A percentile compares a stretch with the other conserved stretches of the same genome.
phyloP scores from a whole-genome alignment of 2,329 filamentous ascomycete species.

The Aureobasidium sp. region DNA sequence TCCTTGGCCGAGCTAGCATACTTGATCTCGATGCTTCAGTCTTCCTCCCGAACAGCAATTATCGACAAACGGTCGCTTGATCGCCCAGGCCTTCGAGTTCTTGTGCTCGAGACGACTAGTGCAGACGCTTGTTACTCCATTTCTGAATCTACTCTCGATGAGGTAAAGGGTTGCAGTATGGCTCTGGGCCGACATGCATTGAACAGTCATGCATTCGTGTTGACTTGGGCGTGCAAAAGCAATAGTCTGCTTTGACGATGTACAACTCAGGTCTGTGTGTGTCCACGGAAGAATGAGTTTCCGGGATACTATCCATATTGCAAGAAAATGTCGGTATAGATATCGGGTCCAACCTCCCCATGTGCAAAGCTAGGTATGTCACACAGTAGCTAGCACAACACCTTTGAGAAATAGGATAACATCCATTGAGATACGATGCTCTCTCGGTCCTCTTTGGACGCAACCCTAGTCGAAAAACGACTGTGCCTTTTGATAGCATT shows the following conservation, averaged over 20 bases:
- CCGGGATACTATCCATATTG: background rate
- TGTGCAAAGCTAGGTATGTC: too few species aligned
- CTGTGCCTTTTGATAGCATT: too few species aligned
- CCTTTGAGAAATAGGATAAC: too few species aligned
- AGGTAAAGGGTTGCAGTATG: background rate
- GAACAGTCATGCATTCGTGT: background rate
- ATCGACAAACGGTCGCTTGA: background rate
- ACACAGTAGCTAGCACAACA: too few species aligned
- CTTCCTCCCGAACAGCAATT: background rate
- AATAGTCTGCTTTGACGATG: background rate
- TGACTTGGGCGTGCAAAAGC: background rate
- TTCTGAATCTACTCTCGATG: background rate
- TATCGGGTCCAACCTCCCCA: too few species aligned
- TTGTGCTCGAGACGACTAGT: background rate
- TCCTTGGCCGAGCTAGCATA: background rate
- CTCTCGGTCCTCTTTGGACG: too few species aligned
- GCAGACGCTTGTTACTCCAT: background rate
- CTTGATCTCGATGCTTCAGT: background rate
- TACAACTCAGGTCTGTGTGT: background rate
- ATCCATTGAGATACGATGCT: too few species aligned
- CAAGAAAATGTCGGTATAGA: too few species aligned
- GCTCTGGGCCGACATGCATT: background rate
- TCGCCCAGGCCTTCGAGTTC: background rate
- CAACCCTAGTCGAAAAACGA: too few species aligned
- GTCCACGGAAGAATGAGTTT: background rate